phyloP scores from a whole-genome alignment of 1,284 basidiomycete genomes.

The Microstroma glucosiphilum region DNA sequence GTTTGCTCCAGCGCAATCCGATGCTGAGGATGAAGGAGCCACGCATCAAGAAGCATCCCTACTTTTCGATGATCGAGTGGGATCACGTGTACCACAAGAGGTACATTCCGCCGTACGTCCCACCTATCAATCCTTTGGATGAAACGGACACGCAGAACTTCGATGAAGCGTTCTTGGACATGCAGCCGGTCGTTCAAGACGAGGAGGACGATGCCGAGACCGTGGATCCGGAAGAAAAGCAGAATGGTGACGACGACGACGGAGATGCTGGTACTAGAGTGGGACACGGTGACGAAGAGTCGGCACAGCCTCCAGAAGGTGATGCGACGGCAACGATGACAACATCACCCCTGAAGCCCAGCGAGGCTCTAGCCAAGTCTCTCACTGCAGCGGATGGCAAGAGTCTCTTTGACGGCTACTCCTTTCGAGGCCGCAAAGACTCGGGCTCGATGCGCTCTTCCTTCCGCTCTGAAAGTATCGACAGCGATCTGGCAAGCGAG shows the following conservation, averaged over 20 bases:
- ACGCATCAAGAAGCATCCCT: conserved; percentile 84
- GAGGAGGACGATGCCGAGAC: conserved; percentile 4
- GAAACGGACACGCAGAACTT: conserved; percentile 96
- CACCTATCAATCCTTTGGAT: conserved; percentile 82
- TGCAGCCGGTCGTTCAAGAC: conserved; percentile 52
- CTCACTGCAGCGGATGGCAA: conserved; percentile 18
- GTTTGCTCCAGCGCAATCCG: conserved; percentile 86
- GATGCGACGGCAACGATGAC: conserved; percentile 6
- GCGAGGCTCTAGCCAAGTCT: not conserved
- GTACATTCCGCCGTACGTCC: conserved; percentile 95
- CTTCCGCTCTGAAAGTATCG: conserved; percentile 20
- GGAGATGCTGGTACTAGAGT: not conserved
- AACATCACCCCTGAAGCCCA: conserved; percentile 5
- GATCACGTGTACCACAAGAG: conserved; percentile 87
- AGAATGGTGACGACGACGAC: not conserved
- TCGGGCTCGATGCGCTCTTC: conserved; percentile 36
- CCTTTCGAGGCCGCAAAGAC: conserved; percentile 40
- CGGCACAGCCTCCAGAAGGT: not conserved
- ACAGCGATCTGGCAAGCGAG: conserved; percentile 6
- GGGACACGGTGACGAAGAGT: not conserved
- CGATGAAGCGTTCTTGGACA: conserved; percentile 90
- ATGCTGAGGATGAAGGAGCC: conserved; percentile 82
- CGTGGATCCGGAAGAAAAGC: not conserved
- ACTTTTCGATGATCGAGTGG: conserved; percentile 95
- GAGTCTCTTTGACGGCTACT: conserved; percentile 43